Evolutionary conservation across 2,329 filamentous ascomycete species (phyloP).

Genomic region (Blastomyces emzantsi): DNA sequence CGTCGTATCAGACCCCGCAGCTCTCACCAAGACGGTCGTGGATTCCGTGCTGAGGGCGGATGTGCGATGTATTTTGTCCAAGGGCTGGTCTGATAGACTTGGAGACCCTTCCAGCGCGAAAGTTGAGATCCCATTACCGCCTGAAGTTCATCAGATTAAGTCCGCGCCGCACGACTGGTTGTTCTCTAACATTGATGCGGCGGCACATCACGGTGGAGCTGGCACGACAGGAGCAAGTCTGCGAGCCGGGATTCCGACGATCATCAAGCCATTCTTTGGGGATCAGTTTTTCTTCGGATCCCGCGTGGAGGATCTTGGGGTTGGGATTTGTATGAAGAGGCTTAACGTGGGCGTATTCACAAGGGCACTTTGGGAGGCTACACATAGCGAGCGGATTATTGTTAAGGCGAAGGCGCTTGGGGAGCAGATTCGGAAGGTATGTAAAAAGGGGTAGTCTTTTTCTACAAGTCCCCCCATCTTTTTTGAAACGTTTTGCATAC

Average conservation of each 20-base stretch:
- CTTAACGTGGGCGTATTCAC: constrained; percentile 81
- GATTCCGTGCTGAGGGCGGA: constrained; percentile 86
- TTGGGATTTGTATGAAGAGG: constrained; percentile 81
- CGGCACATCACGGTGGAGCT: constrained; percentile 86
- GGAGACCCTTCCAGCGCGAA: constrained; percentile 50
- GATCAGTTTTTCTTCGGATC: constrained; percentile 95
- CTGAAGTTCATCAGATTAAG: constrained; percentile 80
- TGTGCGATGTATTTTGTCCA: constrained; percentile 87
- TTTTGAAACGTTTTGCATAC: neutral
- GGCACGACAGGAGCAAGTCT: constrained; percentile 92
- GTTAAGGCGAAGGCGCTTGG: constrained; percentile 72
- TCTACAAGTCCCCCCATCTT: neutral
- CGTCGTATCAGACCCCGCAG: constrained; percentile 78
- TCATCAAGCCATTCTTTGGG: constrained; percentile 94
- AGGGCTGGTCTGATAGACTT: constrained; percentile 90
- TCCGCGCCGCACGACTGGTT: constrained; percentile 95
- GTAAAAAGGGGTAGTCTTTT: constrained; percentile 22
- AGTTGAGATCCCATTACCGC: constrained; percentile 60
- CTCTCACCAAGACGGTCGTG: constrained; percentile 85
- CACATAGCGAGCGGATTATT: constrained; percentile 85
- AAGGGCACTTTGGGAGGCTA: constrained; percentile 81
- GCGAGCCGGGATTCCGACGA: constrained; percentile 82
- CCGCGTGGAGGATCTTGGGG: constrained; percentile 84
- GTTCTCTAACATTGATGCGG: constrained; percentile 87
- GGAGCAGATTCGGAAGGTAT: constrained; percentile 75